Conservation (phyloP, 345 rosid species). For the Corchorus olitorius region DNA sequence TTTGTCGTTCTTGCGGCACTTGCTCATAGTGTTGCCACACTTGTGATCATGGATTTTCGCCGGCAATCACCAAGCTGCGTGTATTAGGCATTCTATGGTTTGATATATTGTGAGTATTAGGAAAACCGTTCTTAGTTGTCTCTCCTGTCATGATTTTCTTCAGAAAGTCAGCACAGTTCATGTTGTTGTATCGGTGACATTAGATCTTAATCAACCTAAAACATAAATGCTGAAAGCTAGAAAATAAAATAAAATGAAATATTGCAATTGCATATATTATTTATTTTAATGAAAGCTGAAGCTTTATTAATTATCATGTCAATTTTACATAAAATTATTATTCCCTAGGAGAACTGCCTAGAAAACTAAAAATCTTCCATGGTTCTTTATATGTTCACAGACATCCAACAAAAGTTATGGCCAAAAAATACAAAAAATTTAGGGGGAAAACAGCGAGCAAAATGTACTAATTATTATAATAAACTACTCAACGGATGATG, state of each 20-base stretch:
- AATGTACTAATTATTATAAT: not conserved
- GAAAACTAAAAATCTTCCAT: not conserved
- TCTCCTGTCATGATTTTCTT: not conserved
- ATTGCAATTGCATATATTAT: not conserved
- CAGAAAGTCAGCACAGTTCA: not conserved
- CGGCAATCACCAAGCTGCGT: constrained; percentile 57
- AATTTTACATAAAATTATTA: constrained; percentile 3
- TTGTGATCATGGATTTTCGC: constrained; percentile 77
- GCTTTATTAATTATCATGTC: not conserved
- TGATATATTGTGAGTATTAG: not conserved
- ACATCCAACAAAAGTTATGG: constrained; percentile 14
- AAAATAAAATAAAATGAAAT: not conserved
- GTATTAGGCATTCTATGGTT: not conserved
- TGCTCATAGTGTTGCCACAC: constrained; percentile 77
- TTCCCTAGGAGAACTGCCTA: constrained; percentile 5
- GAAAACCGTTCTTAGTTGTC: not conserved
- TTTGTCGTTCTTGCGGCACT: constrained; percentile 88
- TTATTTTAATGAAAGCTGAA: constrained; percentile 3
- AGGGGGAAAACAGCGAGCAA: not conserved
- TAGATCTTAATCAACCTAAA: not conserved
- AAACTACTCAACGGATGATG: constrained; percentile 18
- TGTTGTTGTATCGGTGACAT: not conserved
- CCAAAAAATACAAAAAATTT: constrained; percentile 6
- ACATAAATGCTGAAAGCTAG: not conserved
- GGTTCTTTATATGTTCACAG: constrained; percentile 8